phyloP scores from a whole-genome alignment of 2,329 filamentous ascomycete genomes.

The Chrysoporthe cubensis region DNA sequence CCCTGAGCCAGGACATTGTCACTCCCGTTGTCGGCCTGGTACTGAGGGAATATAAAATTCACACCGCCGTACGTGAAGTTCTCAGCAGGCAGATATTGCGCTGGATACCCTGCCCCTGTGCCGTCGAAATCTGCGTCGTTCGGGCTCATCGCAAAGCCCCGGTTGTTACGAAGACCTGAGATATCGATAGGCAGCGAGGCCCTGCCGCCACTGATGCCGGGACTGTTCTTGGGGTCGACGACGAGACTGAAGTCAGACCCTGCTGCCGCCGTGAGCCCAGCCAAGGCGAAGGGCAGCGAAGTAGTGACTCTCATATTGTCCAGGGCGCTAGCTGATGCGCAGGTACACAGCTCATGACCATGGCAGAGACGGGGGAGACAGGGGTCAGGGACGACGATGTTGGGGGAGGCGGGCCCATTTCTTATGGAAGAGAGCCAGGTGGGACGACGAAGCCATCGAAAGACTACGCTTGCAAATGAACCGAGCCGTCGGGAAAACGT shows the following conservation, averaged over 20 bases:
- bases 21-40: constrained; percentile 22
- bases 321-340: no score
- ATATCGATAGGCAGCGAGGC: constrained; percentile 26
- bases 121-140: constrained; percentile 32
- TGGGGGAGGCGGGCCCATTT: neutral
- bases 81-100: constrained; percentile 27
- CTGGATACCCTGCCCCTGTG: constrained; percentile 28
- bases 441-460: neutral
- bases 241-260: constrained; percentile 13
- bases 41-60: constrained; percentile 28
- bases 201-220: constrained; percentile 18
- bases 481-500: constrained; percentile 15
- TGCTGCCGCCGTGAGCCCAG: constrained; percentile 4
- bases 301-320: constrained; percentile 1
- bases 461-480: constrained; percentile 6
- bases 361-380: neutral
- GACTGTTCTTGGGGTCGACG: constrained; percentile 27
- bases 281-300: neutral
- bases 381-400: neutral
- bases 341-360: neutral
- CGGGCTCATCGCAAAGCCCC: constrained; percentile 27
- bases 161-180: constrained; percentile 27
- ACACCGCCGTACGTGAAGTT: constrained; percentile 31
- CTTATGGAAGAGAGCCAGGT: neutral
- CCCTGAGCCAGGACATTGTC: constrained; percentile 32